phyloP scores from a whole-genome alignment of 2,329 filamentous ascomycete genomes.

The Pyrenophora graminea region DNA sequence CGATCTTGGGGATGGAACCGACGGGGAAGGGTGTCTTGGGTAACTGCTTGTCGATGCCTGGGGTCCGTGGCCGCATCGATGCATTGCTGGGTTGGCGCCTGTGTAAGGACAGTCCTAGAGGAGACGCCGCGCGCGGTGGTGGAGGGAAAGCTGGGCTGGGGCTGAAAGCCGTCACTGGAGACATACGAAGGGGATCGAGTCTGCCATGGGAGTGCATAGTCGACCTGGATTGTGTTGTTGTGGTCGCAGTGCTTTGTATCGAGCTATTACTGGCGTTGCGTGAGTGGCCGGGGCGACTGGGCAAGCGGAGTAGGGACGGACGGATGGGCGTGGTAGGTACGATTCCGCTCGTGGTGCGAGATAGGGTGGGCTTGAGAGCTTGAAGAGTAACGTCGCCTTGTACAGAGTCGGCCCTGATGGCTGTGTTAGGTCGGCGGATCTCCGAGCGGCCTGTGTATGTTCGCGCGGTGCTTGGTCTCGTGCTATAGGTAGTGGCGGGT shows the following conservation, averaged over 20 bases:
- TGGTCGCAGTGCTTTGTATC: constrained; percentile 4
- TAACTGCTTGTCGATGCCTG: constrained; percentile 32
- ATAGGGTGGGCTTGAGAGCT: constrained; percentile 13
- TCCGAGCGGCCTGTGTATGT: background rate
- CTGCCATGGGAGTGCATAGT: constrained; percentile 13
- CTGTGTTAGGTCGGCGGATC: background rate
- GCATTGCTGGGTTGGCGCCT: constrained; percentile 17
- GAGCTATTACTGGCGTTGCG: constrained; percentile 17
- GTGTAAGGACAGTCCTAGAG: constrained; percentile 10
- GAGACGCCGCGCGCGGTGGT: constrained; percentile 14
- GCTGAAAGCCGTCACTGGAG: constrained; percentile 22
- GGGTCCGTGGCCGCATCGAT: constrained; percentile 7
- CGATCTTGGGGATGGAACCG: background rate
- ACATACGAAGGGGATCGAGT: constrained; percentile 25
- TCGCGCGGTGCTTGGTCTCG: background rate
- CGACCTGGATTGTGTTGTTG: constrained; percentile 4
- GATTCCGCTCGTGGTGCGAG: constrained; percentile 14
- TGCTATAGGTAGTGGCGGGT: background rate
- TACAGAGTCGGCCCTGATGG: background rate
- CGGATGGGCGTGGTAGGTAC: constrained; percentile 1
- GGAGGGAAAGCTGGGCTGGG: constrained; percentile 21
- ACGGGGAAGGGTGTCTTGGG: constrained; percentile 41
- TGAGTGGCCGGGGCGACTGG: constrained; percentile 14
- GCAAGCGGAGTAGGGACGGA: constrained; percentile 1
- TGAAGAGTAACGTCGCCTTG: constrained; percentile 5